Base-by-base conservation (phyloP, 768 basidiomycete species). In the Boletus edulis region DNA sequence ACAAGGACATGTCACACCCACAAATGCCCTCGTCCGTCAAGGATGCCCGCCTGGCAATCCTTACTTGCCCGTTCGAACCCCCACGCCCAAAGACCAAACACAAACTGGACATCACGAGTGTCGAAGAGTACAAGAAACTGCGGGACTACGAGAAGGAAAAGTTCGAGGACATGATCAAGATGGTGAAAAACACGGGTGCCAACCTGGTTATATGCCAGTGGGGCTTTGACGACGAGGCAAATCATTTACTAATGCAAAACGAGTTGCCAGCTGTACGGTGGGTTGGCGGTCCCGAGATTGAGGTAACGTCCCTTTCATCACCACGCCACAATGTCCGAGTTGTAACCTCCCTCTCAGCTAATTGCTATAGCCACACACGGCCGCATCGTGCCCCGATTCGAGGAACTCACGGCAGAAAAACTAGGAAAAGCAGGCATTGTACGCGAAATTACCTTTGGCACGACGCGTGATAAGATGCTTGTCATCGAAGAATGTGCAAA, bases 181-280 rank as follows among this genome's bases (percentile, higher is more conserved):
- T 84, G 70, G 95, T 98, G 54, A 96, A 98, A 72, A 88, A 96
- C 64, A 90, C 95, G 15, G 97, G 97, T 37, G 96, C 97, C 14
- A 99, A 99, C 73, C 75, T 99, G 56, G 97, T 99, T 61, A 98
- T 99, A 64, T 99, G 97, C 73, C 97, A 99, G 69, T 99, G 97
- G 97, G 97, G 97, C 56, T 99, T 99, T 68, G 97, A 99, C 68
- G 97, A 99, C 67, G 97, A 99, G 75, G 97, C 97, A 42, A 99
- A 99, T 69, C 97, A 98, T 70, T 62, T 98, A 64, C 73, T 99
- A 60, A 94, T 98, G 92, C 94, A 97, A 77, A 98, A 98, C 64
- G 92, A 95, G 14, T 79, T 99, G 35, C 97, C 97, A 41, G 91
- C 97, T 29, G 96, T 98, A 31, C 82, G 97, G 68, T 98, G 97